Percentiles rank a stretch among this genome's conserved stretches.
Conservation (phyloP, 441 rosid genomes). For the Adansonia rubrostipa region DNA sequence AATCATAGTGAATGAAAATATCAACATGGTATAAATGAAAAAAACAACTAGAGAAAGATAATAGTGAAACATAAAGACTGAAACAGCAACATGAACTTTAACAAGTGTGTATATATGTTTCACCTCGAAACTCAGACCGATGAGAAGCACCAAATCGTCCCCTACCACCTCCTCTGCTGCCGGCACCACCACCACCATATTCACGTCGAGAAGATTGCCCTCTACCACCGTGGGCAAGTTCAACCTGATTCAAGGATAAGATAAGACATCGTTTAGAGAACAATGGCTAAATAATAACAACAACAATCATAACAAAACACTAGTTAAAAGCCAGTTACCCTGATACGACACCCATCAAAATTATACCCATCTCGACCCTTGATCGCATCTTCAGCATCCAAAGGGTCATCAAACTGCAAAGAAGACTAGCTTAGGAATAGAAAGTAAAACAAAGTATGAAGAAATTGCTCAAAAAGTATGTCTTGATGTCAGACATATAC, state of each 20-base stretch:
- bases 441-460: neutral
- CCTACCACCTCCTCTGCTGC: constrained; percentile 33
- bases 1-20: neutral
- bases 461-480: neutral
- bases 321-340: constrained; percentile 30
- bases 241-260: constrained; percentile 38
- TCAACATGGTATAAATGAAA: neutral
- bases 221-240: constrained; percentile 48
- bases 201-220: constrained; percentile 40
- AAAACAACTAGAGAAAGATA: neutral
- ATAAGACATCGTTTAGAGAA: neutral
- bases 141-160: constrained; percentile 48
- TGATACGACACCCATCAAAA: constrained; percentile 48
- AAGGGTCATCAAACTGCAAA: constrained; percentile 47
- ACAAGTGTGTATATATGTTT: neutral
- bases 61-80: neutral
- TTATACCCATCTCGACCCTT: constrained; percentile 56
- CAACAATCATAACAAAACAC: neutral
- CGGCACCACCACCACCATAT: constrained; percentile 39
- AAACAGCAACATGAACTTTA: neutral
- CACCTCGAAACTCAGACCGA: constrained; percentile 50
- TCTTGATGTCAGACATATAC: constrained; percentile 18
- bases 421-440: neutral
- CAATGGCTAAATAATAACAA: neutral
- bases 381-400: constrained; percentile 56